Percentiles rank a stretch among this genome's conserved stretches.
Evolutionary conservation across 2,329 filamentous ascomycete genomes (phyloP).

Genomic region (Diplodia intermedia): DNA sequence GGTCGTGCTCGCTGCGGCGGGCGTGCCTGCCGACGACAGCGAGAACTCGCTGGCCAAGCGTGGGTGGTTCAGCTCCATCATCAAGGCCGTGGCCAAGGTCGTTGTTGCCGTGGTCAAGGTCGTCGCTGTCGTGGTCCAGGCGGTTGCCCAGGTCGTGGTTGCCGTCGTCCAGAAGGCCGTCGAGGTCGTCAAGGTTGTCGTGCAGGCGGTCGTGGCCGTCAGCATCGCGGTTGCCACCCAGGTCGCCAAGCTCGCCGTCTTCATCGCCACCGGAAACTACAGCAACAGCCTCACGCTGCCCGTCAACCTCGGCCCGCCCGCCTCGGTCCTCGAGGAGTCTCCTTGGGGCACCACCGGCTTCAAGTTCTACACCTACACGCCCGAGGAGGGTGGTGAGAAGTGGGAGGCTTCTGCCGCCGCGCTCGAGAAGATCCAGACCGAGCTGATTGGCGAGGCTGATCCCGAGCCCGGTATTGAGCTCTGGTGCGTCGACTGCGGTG

Average conservation of each 20-base stretch:
- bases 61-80: neutral
- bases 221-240: constrained; percentile 16
- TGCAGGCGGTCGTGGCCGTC: constrained; percentile 14
- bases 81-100: neutral
- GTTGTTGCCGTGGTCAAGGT: neutral
- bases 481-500: constrained; percentile 35
- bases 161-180: constrained; percentile 13
- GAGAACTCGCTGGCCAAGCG: constrained; percentile 5
- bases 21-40: neutral
- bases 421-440: constrained; percentile 27
- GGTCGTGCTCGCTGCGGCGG: constrained; percentile 23
- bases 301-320: constrained; percentile 31
- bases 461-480: constrained; percentile 34
- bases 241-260: constrained; percentile 15
- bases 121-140: constrained; percentile 7
- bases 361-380: constrained; percentile 32
- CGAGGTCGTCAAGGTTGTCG: neutral
- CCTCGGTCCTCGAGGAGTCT: constrained; percentile 15
- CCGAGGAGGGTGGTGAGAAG: constrained; percentile 10
- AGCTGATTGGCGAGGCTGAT: constrained; percentile 31
- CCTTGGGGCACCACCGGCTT: constrained; percentile 32
- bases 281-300: constrained; percentile 28
- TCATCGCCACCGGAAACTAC: constrained; percentile 29
- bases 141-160: constrained; percentile 14
- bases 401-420: constrained; percentile 13